Conservation (phyloP, 108 stramenopile species). For the Asterionellopsis glacialis region DNA sequence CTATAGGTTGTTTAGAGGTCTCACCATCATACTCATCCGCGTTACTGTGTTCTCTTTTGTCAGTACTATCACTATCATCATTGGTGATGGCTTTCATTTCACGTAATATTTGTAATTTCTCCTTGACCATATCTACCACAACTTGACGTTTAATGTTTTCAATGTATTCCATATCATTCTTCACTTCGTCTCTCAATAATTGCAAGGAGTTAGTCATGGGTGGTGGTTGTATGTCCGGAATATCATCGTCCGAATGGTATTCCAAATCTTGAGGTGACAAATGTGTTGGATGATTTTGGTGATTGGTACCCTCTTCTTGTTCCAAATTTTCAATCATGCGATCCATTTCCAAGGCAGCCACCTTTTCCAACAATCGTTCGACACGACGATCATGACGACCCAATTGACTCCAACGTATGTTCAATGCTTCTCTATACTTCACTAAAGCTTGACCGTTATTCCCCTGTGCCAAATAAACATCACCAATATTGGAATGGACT, state of each 20-base stretch:
- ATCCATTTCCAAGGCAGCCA: constrained; percentile 48
- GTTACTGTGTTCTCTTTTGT: background rate
- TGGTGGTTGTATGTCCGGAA: constrained; percentile 9
- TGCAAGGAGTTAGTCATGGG: constrained; percentile 18
- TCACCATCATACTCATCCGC: no score
- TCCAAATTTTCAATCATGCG: no score
- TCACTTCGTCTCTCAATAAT: constrained; percentile 29
- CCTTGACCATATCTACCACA: constrained; percentile 34
- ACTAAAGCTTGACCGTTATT: constrained; percentile 6
- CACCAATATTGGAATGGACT: constrained; percentile 65
- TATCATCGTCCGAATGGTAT: no score
- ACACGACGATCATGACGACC: constrained; percentile 36
- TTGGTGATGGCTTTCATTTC: constrained; percentile 23
- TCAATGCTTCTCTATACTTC: constrained; percentile 24
- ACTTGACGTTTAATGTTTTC: constrained; percentile 32
- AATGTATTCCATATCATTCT: constrained; percentile 35
- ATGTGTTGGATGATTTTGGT: no score
- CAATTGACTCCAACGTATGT: constrained; percentile 36
- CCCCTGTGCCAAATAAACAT: constrained; percentile 37
- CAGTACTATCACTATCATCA: background rate
- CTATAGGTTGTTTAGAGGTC: no score
- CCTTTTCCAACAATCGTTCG: constrained; percentile 49
- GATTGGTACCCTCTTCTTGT: no score
- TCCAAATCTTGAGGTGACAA: no score
- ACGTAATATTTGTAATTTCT: constrained; percentile 30